phyloP scores from a whole-genome alignment of 805 yeast species.

The Metschnikowia lunata region DNA sequence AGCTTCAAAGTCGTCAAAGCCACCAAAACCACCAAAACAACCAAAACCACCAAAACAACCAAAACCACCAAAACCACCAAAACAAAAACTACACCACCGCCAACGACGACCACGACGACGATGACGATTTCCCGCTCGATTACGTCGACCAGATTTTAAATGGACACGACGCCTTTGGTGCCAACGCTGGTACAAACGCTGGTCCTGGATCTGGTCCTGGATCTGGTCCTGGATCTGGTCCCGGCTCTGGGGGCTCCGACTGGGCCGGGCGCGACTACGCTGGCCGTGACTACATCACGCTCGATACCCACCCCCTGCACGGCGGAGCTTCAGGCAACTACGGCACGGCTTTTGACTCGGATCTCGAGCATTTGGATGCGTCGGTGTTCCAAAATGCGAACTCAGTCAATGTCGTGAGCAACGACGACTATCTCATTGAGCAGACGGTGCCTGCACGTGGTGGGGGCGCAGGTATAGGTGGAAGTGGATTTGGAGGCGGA shows the following conservation, averaged over 20 bases:
- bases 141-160: constrained; percentile 43
- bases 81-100: background rate
- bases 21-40: background rate
- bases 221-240: background rate
- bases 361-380: constrained; percentile 19
- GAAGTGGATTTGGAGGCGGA: no score
- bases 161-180: no score
- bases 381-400: constrained; percentile 14
- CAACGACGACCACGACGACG: constrained; percentile 29
- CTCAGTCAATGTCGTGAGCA: constrained; percentile 31
- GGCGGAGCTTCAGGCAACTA: constrained; percentile 1
- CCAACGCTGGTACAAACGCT: no score
- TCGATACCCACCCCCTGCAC: constrained; percentile 20
- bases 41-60: no score
- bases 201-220: background rate
- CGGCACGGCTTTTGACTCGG: constrained; percentile 18
- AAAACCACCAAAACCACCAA: background rate
- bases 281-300: constrained; percentile 23
- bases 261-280: constrained; percentile 10
- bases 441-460: constrained; percentile 43
- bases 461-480: background rate
- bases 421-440: constrained; percentile 48
- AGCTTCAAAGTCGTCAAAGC: no score
- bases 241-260: background rate
- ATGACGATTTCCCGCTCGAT: constrained; percentile 70